Conservation (phyloP, 148 eudicot genomes). For the Selenicereus undatus region DNA sequence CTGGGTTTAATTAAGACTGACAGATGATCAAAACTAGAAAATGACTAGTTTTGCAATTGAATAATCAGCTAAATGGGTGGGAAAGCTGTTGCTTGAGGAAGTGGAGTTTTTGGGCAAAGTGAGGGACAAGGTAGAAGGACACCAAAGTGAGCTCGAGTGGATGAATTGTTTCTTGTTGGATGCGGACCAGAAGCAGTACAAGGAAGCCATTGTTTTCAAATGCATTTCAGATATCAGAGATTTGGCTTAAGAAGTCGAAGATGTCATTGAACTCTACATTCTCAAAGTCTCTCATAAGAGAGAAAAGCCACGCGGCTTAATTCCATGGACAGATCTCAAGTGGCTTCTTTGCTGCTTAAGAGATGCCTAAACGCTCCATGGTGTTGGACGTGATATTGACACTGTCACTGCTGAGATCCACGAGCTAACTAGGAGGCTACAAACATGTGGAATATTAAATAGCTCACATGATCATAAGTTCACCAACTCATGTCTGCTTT, state of each 20-base stretch:
- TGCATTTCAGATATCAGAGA: conserved; percentile 17
- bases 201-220: not conserved
- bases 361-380: not conserved
- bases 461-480: no score
- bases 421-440: no score
- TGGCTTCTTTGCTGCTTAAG: conserved; percentile 15
- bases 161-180: conserved; percentile 24
- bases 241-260: conserved; percentile 15
- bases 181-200: conserved; percentile 10
- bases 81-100: conserved; percentile 8
- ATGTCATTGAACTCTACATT: conserved; percentile 15
- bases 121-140: conserved; percentile 14
- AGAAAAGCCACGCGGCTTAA: not conserved
- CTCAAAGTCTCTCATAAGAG: not conserved
- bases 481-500: no score
- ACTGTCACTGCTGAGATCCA: no score
- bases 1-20: no score
- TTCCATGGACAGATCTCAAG: conserved; percentile 1
- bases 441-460: no score
- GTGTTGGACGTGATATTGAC: no score
- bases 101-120: not conserved
- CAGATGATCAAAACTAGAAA: no score
- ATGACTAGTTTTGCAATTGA: conserved; percentile 7
- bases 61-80: conserved; percentile 10
- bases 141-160: conserved; percentile 21